phyloP scores from a whole-genome alignment of 148 eudicot species.

The Arbutus unedo region DNA sequence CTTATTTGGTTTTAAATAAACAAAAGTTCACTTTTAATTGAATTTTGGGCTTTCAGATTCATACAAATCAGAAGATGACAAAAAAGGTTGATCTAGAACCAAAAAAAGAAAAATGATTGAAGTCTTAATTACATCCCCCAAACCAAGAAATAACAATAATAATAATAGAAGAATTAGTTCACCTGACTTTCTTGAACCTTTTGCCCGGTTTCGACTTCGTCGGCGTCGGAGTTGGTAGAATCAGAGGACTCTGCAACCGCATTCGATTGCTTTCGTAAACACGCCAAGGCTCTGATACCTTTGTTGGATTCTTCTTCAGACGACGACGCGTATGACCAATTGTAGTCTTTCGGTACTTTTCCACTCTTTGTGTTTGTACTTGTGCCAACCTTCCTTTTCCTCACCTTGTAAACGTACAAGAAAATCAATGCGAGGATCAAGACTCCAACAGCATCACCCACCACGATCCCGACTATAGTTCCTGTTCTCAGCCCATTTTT shows the following conservation, averaged over 20 bases:
- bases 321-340: slow-evolving; percentile 33
- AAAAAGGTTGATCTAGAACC: too few species aligned
- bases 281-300: slow-evolving; percentile 61
- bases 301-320: slow-evolving; percentile 40
- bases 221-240: slow-evolving; percentile 29
- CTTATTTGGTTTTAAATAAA: too few species aligned
- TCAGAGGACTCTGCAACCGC: slow-evolving; percentile 36
- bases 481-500: slow-evolving; percentile 29
- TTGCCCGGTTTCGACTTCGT: slow-evolving; percentile 21
- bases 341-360: slow-evolving; percentile 27
- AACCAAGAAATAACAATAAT: not conserved
- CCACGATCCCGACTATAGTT: slow-evolving; percentile 64
- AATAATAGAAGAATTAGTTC: too few species aligned
- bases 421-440: slow-evolving; percentile 39
- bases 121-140: not conserved
- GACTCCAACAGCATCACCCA: slow-evolving; percentile 60
- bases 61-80: too few species aligned
- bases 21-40: too few species aligned
- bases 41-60: too few species aligned
- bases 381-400: slow-evolving; percentile 26
- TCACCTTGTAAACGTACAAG: slow-evolving; percentile 34
- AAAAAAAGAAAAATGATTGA: not conserved
- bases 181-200: not conserved
- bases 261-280: slow-evolving; percentile 44
- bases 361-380: not conserved